Evolutionary conservation across 2,329 filamentous ascomycete genomes (phyloP).

Genomic region (Calonectria honghensis): DNA sequence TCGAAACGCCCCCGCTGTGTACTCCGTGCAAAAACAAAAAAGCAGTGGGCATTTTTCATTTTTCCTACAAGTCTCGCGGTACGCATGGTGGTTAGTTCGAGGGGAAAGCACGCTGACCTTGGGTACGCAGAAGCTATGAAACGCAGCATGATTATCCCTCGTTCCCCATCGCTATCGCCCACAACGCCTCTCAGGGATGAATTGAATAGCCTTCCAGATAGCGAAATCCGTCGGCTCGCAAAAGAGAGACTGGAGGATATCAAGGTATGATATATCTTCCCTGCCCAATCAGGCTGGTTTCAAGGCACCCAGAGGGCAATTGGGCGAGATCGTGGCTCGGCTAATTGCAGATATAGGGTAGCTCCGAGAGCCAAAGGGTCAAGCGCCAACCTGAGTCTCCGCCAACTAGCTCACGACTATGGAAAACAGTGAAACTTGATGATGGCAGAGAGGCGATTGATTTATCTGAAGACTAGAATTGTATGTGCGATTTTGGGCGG

Average conservation of each 20-base stretch:
- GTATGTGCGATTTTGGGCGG: background rate
- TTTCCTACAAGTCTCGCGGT: constrained; percentile 52
- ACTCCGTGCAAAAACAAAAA: fast-evolving
- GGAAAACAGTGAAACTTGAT: constrained; percentile 42
- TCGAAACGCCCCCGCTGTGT: background rate
- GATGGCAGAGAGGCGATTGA: constrained; percentile 45
- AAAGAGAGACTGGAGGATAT: constrained; percentile 43
- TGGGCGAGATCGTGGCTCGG: background rate
- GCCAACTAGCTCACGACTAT: background rate
- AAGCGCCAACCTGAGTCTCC: constrained; percentile 39
- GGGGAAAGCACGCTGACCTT: too few relatives aligned
- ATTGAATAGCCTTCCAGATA: constrained; percentile 37
- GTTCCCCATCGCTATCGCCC: constrained; percentile 35
- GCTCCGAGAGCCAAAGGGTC: constrained; percentile 16
- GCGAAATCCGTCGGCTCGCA: constrained; percentile 48
- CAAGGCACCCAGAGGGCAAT: background rate
- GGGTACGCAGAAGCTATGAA: constrained; percentile 48
- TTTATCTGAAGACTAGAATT: constrained; percentile 42
- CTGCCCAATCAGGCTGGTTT: background rate
- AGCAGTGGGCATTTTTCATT: constrained; percentile 36
- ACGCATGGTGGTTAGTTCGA: background rate
- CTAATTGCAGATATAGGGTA: background rate
- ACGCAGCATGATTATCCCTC: constrained; percentile 50
- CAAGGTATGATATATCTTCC: constrained; percentile 36
- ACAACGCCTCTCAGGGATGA: background rate